Percentiles rank a stretch among this genome's conserved stretches.
Evolutionary conservation across 2,329 filamentous ascomycete genomes (phyloP).

Genomic region (Knoxdaviesia capensis): DNA sequence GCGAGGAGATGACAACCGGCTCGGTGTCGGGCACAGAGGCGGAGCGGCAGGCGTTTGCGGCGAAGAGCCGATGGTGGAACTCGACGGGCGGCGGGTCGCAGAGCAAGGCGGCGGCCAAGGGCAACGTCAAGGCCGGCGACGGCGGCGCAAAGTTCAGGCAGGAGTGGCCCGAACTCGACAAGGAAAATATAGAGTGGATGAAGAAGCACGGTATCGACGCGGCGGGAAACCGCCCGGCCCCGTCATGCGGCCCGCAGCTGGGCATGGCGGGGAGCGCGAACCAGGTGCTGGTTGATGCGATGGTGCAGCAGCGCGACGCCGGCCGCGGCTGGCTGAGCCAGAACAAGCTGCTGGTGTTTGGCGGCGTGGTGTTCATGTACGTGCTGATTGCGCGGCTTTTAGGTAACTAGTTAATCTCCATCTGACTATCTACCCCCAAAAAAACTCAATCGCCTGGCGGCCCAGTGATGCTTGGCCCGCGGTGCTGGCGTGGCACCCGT

Average conservation of each 20-base stretch:
- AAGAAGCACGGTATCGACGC: slow-evolving; percentile 61
- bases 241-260: slow-evolving; percentile 29
- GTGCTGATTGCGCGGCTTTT: slow-evolving; percentile 63
- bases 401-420: slow-evolving; percentile 12
- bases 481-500: slow-evolving; percentile 11
- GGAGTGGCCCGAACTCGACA: slow-evolving; percentile 80
- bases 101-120: slow-evolving; percentile 35
- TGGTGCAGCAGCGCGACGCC: slow-evolving; percentile 54
- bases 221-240: slow-evolving; percentile 35
- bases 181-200: slow-evolving; percentile 87
- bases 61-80: slow-evolving; percentile 86
- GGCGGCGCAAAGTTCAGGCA: slow-evolving; percentile 74
- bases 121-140: slow-evolving; percentile 79
- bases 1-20: slow-evolving; percentile 95
- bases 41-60: slow-evolving; percentile 62
- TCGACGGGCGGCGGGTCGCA: slow-evolving; percentile 72
- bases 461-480: slow-evolving; percentile 10
- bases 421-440: too few relatives aligned
- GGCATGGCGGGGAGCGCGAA: slow-evolving; percentile 40
- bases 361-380: slow-evolving; percentile 57
- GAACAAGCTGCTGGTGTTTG: slow-evolving; percentile 58
- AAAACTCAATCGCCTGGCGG: slow-evolving; percentile 8
- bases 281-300: slow-evolving; percentile 59
- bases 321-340: slow-evolving; percentile 65
- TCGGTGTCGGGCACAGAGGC: slow-evolving; percentile 57